Conservation (phyloP, 768 basidiomycete species). For the Auricularia heimuer region DNA sequence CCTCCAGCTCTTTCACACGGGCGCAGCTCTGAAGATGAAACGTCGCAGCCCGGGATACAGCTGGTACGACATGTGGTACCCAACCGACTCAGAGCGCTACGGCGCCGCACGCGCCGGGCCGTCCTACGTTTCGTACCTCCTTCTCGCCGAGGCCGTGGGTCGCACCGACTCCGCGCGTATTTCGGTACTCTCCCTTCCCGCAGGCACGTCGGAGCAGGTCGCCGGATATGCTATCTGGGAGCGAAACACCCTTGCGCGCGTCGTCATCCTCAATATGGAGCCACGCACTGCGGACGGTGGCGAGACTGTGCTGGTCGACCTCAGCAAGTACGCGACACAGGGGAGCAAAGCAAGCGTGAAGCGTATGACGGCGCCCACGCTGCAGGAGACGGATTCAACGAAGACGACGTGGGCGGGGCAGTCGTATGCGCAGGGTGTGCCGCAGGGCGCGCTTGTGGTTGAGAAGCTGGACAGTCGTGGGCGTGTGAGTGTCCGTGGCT, state of each 20-base stretch:
- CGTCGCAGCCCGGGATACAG: slow-evolving; percentile 1
- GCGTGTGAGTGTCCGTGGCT: slow-evolving; percentile 17
- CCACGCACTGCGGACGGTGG: background rate
- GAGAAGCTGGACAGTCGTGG: slow-evolving; percentile 15
- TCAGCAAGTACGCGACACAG: slow-evolving; percentile 6
- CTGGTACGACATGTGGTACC: slow-evolving; percentile 27
- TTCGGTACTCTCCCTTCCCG: slow-evolving; percentile 14
- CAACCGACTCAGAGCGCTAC: slow-evolving; percentile 17
- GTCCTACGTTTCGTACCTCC: slow-evolving; percentile 24
- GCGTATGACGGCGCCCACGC: slow-evolving; percentile 21
- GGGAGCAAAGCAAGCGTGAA: slow-evolving; percentile 11
- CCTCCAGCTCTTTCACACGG: background rate
- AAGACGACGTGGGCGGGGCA: slow-evolving; percentile 23
- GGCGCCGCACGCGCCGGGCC: slow-evolving; percentile 20
- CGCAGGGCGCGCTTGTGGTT: slow-evolving; percentile 15
- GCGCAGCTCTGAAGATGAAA: background rate
- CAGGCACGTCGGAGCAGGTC: slow-evolving; percentile 12
- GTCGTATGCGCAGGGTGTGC: slow-evolving; percentile 21
- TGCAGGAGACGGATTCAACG: slow-evolving; percentile 19
- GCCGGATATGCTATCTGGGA: slow-evolving; percentile 26
- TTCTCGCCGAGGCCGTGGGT: slow-evolving; percentile 24
- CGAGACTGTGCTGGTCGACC: slow-evolving; percentile 9
- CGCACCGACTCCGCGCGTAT: slow-evolving; percentile 15
- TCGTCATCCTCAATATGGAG: slow-evolving; percentile 16
- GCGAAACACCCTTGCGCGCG: slow-evolving; percentile 20